Evolutionary conservation across 108 stramenopile species (phyloP).

Genomic region (Cyclostephanos invisitatus): DNA sequence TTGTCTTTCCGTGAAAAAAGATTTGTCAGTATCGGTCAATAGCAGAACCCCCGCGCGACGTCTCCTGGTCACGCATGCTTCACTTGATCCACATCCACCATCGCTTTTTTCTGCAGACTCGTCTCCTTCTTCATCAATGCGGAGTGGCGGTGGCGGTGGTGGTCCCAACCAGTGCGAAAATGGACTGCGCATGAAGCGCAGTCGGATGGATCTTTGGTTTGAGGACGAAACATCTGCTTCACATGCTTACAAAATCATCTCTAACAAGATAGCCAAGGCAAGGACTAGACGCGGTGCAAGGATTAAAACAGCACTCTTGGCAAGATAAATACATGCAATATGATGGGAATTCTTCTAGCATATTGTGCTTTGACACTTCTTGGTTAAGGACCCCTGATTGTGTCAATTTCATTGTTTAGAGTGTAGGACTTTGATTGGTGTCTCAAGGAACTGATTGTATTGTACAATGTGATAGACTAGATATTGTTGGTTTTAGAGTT

Average conservation of each 20-base stretch:
- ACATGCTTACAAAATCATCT: constrained; percentile 56
- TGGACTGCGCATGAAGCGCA: constrained; percentile 42
- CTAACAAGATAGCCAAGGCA: constrained; percentile 54
- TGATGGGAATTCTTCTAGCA: too few species aligned
- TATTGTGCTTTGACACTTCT: too few species aligned
- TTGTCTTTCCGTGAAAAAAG: constrained; percentile 53
- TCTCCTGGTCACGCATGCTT: constrained; percentile 59
- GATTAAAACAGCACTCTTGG: constrained; percentile 38
- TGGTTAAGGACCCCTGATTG: too few species aligned
- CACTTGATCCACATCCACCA: constrained; percentile 61
- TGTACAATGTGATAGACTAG: too few species aligned
- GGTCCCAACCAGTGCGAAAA: constrained; percentile 21
- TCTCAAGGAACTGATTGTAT: too few species aligned
- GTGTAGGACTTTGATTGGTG: too few species aligned
- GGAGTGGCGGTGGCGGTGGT: constrained; percentile 1
- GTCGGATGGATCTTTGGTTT: constrained; percentile 85
- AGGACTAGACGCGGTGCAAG: constrained; percentile 47
- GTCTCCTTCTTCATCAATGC: constrained; percentile 17
- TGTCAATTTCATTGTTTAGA: too few species aligned
- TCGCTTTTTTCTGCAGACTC: constrained; percentile 61
- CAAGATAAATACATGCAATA: too few species aligned
- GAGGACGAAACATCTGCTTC: constrained; percentile 71
- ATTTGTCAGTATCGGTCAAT: constrained; percentile 41
- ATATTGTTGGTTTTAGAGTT: too few species aligned
- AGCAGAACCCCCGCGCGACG: constrained; percentile 66